Evolutionary conservation across 2,329 filamentous ascomycete species (phyloP).

Genomic region (Fusarium citri): DNA sequence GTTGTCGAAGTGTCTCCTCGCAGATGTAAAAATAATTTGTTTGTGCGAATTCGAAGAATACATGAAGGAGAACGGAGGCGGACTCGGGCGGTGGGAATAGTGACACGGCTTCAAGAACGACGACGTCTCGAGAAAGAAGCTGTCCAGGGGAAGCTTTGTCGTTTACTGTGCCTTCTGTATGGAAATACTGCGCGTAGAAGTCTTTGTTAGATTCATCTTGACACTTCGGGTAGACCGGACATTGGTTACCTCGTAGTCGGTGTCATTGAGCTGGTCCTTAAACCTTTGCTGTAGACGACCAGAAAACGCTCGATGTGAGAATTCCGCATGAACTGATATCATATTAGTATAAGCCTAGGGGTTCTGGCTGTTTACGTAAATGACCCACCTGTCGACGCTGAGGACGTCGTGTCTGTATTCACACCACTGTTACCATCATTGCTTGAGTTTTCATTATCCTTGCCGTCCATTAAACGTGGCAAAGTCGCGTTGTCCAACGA

Average conservation of each 20-base stretch:
- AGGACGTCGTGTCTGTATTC: not conserved
- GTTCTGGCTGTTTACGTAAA: not conserved
- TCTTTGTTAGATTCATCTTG: not conserved
- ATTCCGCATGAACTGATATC: constrained; percentile 13
- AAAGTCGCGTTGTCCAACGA: not conserved
- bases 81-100: constrained; percentile 32
- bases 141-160: constrained; percentile 11
- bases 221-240: no score
- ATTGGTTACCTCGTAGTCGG: constrained; percentile 18
- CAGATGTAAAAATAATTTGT: constrained; percentile 45
- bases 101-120: constrained; percentile 34
- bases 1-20: constrained; percentile 26
- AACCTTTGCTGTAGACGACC: constrained; percentile 25
- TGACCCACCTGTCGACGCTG: not conserved
- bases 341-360: not conserved
- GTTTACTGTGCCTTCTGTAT: not conserved
- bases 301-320: constrained; percentile 37
- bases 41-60: constrained; percentile 40
- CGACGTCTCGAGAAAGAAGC: constrained; percentile 21
- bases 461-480: not conserved
- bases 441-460: not conserved
- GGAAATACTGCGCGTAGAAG: not conserved
- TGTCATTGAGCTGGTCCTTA: constrained; percentile 12
- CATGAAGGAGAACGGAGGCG: constrained; percentile 23
- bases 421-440: not conserved